A percentile compares a stretch with the other conserved stretches of the same genome.
phyloP scores from a whole-genome alignment of 2,329 filamentous ascomycete species.

The Didymellaceae sp. region DNA sequence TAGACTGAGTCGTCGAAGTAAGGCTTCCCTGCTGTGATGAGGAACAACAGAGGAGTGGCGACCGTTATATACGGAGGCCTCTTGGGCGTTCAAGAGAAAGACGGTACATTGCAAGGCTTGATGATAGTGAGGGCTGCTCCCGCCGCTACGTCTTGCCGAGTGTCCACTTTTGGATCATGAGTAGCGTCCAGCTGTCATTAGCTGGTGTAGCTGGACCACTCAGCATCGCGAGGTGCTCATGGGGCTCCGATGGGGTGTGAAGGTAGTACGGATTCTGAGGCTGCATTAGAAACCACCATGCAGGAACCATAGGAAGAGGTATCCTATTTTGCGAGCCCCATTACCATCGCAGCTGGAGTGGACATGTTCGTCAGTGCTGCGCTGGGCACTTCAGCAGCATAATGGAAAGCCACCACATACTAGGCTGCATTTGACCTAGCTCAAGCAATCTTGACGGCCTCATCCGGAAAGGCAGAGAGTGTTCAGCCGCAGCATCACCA shows the following conservation, averaged over 20 bases:
- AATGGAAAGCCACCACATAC: constrained; percentile 32
- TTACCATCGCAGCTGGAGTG: constrained; percentile 44
- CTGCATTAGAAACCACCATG: constrained; percentile 26
- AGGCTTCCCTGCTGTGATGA: constrained; percentile 28
- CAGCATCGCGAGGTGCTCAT: constrained; percentile 40
- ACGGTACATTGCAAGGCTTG: constrained; percentile 38
- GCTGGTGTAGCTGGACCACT: constrained; percentile 36
- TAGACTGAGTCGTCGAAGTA: constrained; percentile 4
- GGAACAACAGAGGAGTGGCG: constrained; percentile 39
- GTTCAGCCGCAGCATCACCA: constrained; percentile 24
- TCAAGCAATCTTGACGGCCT: constrained; percentile 28
- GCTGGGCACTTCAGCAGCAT: constrained; percentile 43
- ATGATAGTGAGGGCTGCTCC: constrained; percentile 45
- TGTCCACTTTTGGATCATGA: constrained; percentile 44
- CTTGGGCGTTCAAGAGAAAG: constrained; percentile 37
- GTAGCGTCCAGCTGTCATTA: constrained; percentile 46
- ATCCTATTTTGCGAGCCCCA: constrained; percentile 34
- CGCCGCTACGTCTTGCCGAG: constrained; percentile 47
- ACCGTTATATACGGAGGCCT: constrained; percentile 44
- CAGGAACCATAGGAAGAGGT: constrained; percentile 37
- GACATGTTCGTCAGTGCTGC: constrained; percentile 29
- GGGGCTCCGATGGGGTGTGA: constrained; percentile 38
- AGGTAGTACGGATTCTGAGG: constrained; percentile 37
- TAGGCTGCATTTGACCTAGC: constrained; percentile 24
- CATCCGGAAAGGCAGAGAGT: constrained; percentile 35